Percentiles rank a stretch among this genome's conserved stretches.
phyloP scores from a whole-genome alignment of 2,329 filamentous ascomycete species.

The Penicillium crustosum region DNA sequence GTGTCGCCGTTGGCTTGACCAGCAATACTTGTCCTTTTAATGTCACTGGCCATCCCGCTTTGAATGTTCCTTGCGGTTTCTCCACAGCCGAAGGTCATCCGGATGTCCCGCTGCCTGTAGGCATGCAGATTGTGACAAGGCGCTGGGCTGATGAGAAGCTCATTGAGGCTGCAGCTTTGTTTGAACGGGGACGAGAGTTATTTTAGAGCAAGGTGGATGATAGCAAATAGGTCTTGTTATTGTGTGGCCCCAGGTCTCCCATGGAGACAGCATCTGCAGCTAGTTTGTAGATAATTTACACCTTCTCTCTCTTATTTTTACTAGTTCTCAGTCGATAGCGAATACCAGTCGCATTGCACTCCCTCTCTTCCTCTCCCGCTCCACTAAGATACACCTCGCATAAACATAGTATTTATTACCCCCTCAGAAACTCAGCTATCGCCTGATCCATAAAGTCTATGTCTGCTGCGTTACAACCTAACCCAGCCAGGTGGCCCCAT shows the following conservation, averaged over 20 bases:
- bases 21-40: slow-evolving; percentile 52
- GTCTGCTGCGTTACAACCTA: slow-evolving; percentile 28
- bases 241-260: too few relatives aligned
- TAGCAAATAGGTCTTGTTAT: neutral
- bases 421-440: slow-evolving; percentile 24
- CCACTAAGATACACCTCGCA: too few relatives aligned
- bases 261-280: too few relatives aligned
- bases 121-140: slow-evolving; percentile 56
- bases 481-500: slow-evolving; percentile 36
- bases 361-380: too few relatives aligned
- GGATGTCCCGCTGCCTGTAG: slow-evolving; percentile 48
- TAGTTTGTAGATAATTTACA: too few relatives aligned
- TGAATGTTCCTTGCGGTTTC: slow-evolving; percentile 48
- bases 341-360: too few relatives aligned
- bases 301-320: too few relatives aligned
- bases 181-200: slow-evolving; percentile 19
- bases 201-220: neutral
- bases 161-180: slow-evolving; percentile 30
- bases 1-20: slow-evolving; percentile 47
- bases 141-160: slow-evolving; percentile 31
- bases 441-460: slow-evolving; percentile 30
- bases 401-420: too few relatives aligned
- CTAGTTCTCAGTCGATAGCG: too few relatives aligned
- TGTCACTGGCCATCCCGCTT: slow-evolving; percentile 51
- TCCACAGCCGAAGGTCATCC: neutral